These are phyloP conservation scores for Spirogloea muscicola DNA, from an alignment of 139 green algal genomes.

Conservation along the genomic window DNA sequence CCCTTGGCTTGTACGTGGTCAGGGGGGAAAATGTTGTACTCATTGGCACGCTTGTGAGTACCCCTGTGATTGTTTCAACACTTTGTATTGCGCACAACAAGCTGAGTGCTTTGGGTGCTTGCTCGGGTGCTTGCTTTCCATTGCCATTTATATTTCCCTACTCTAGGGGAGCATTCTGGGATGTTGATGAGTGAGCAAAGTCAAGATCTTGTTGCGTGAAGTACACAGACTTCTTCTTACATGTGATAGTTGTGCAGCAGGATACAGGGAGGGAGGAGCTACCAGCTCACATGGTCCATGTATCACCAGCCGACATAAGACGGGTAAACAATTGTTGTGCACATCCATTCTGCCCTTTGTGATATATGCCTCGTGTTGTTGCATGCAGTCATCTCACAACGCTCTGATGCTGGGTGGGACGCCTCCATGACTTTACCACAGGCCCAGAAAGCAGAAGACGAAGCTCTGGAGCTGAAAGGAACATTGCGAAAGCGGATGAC, in stretches of 20 bases:
- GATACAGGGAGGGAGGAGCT: slow-evolving; percentile 57
- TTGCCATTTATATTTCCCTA: neutral
- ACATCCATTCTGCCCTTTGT: too few species aligned
- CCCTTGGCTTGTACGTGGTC: slow-evolving; percentile 72
- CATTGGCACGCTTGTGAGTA: slow-evolving; percentile 68
- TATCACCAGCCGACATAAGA: slow-evolving; percentile 64
- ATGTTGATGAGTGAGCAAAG: neutral
- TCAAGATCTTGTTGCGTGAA: too few species aligned
- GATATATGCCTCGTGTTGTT: too few species aligned
- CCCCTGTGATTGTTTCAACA: neutral
- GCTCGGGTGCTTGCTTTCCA: neutral
- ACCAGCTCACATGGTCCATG: slow-evolving; percentile 56
- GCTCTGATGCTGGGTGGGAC: too few species aligned
- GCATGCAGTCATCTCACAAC: too few species aligned
- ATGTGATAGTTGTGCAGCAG: slow-evolving; percentile 12
- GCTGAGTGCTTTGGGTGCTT: neutral
- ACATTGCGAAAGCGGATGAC: slow-evolving; percentile 66
- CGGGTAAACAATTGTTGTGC: too few species aligned
- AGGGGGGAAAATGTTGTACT: slow-evolving; percentile 87
- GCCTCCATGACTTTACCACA: too few species aligned
- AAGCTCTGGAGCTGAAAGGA: slow-evolving; percentile 64
- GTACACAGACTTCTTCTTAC: too few species aligned
- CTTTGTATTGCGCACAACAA: slow-evolving; percentile 3
- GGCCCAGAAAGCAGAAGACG: slow-evolving; percentile 67
- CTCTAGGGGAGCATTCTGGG: neutral